Evolutionary conservation across 176 grass and related monocot genomes (phyloP).

Genomic region (Tillandsia leiboldiana): DNA sequence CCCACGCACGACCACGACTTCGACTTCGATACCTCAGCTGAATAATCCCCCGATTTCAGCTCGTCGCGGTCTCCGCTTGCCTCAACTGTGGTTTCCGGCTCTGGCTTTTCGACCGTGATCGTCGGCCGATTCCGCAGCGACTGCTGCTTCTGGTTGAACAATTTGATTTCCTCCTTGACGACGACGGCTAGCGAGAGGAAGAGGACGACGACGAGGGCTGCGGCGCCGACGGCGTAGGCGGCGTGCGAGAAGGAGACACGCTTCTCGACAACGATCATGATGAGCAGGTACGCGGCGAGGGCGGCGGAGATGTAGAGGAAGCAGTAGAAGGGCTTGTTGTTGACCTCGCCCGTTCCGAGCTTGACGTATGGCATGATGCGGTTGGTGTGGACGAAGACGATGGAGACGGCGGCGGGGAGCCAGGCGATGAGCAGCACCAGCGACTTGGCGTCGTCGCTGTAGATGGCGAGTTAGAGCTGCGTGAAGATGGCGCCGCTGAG

Average conservation of each 20-base stretch:
- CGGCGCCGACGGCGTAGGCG: conserved; percentile 24
- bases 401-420: conserved; percentile 61
- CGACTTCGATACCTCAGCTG: not conserved
- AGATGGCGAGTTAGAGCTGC: conserved; percentile 36
- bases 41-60: not conserved
- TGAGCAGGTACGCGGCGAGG: conserved; percentile 40
- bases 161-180: conserved; percentile 55
- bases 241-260: conserved; percentile 20
- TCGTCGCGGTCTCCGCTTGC: not conserved
- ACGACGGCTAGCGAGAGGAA: conserved; percentile 56
- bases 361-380: conserved; percentile 29
- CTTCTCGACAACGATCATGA: conserved; percentile 36
- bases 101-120: conserved; percentile 25
- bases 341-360: no score
- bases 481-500: conserved; percentile 28
- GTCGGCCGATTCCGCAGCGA: conserved; percentile 14
- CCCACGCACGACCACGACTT: conserved; percentile 6
- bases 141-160: conserved; percentile 30
- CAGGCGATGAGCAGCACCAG: conserved; percentile 61
- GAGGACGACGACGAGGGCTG: conserved; percentile 42
- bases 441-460: conserved; percentile 45
- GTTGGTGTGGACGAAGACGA: conserved; percentile 53
- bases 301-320: conserved; percentile 73
- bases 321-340: conserved; percentile 36
- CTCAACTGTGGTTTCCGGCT: not conserved